Percentiles rank a stretch among this genome's conserved stretches.
These are phyloP conservation scores for Yamadazyma dendronema DNA, from an alignment of 1,139 yeast species.

Conservation along the genomic window DNA sequence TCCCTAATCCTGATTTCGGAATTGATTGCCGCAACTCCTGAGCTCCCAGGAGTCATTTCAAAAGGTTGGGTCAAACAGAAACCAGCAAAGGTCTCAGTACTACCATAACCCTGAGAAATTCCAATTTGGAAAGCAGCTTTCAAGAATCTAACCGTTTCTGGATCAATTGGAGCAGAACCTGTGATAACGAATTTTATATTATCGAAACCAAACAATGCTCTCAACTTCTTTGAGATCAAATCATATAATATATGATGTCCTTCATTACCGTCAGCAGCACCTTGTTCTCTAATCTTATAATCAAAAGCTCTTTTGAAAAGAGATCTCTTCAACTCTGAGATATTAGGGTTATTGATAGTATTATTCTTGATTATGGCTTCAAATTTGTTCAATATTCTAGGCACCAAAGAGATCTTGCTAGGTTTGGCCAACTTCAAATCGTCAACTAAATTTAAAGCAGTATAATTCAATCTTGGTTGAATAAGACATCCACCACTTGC, in stretches of 20 bases:
- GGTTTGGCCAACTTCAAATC: constrained; percentile 38
- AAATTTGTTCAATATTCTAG: constrained; percentile 37
- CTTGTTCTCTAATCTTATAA: constrained; percentile 13
- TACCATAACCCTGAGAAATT: constrained; percentile 44
- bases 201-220: constrained; percentile 27
- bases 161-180: constrained; percentile 47
- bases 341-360: constrained; percentile 42
- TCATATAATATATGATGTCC: constrained; percentile 32
- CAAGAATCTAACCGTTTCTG: constrained; percentile 40
- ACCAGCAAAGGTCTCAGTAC: constrained; percentile 48
- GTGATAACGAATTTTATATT: constrained; percentile 26
- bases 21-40: constrained; percentile 36
- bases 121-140: constrained; percentile 41
- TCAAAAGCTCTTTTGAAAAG: constrained; percentile 21
- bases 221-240: constrained; percentile 30
- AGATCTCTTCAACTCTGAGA: constrained; percentile 22
- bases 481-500: constrained; percentile 34
- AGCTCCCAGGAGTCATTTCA: constrained; percentile 40
- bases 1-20: constrained; percentile 37
- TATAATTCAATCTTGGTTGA: constrained; percentile 37
- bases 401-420: constrained; percentile 35
- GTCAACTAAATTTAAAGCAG: constrained; percentile 38
- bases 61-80: constrained; percentile 27
- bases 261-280: constrained; percentile 11
- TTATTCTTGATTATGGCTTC: constrained; percentile 47